A percentile compares a stretch with the other conserved stretches of the same genome.
These are phyloP conservation scores for Psilocybe tampanensis DNA, from an alignment of 768 basidiomycete genomes.

Conservation along the genomic window DNA sequence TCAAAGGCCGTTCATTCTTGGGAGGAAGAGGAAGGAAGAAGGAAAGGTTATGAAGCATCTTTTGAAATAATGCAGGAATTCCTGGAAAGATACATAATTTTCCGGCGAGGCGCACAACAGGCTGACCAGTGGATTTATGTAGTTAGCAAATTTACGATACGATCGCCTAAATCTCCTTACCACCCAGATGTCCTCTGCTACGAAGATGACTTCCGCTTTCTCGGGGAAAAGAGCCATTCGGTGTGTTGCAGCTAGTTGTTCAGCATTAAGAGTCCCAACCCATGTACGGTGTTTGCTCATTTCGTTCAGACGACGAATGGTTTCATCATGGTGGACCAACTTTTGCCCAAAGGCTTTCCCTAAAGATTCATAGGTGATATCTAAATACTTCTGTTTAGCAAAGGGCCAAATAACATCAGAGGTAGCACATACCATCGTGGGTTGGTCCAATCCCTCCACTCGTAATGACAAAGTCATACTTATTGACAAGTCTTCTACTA, in stretches of 20 bases:
- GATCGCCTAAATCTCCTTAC: constrained; percentile 40
- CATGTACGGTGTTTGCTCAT: constrained; percentile 59
- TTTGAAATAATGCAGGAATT: constrained; percentile 82
- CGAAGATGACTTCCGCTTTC: constrained; percentile 76
- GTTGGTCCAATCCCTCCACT: constrained; percentile 92
- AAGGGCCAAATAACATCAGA: background rate
- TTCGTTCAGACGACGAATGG: constrained; percentile 70
- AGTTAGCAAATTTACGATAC: background rate
- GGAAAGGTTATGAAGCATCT: constrained; percentile 73
- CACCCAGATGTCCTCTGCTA: constrained; percentile 84
- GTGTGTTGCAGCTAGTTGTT: constrained; percentile 75
- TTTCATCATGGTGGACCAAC: constrained; percentile 77
- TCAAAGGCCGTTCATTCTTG: constrained; percentile 65
- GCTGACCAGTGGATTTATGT: constrained; percentile 43
- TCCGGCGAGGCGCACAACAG: constrained; percentile 82
- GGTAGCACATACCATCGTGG: constrained; percentile 64
- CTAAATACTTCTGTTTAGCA: constrained; percentile 32
- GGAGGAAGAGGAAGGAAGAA: constrained; percentile 83
- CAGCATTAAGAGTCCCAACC: constrained; percentile 62
- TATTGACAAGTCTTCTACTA: constrained; percentile 74
- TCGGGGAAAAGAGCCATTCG: constrained; percentile 93
- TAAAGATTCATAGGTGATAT: constrained; percentile 89
- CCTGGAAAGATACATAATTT: constrained; percentile 94
- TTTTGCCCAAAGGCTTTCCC: constrained; percentile 80
- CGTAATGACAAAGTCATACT: constrained; percentile 90